Base-by-base conservation (phyloP, 1,284 basidiomycete species). In the Irpex lacteus region DNA sequence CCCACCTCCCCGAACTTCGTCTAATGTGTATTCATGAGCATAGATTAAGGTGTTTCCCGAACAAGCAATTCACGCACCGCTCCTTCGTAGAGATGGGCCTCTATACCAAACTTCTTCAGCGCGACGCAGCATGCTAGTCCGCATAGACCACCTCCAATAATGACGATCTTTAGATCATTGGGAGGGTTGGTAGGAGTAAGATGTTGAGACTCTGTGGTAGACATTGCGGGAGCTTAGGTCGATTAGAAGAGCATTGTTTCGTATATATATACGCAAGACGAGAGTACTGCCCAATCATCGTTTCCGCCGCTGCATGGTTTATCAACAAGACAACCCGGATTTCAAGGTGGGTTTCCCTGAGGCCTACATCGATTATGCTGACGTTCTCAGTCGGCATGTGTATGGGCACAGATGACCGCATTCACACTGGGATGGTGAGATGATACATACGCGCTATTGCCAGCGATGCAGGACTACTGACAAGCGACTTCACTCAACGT, bases 1-100 rank as follows among this genome's bases (percentile, higher is more conserved):
- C 84, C 84, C 54, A 85, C 75, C 70, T 84, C 81, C 26, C 75
- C 76, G 65, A 83, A 82, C 63, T 75, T 74, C 13, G 77, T 64
- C 80, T 81, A 47, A n/a, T 19, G 57, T 21, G 6, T 11, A 9
- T 21, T 19, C 13, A 6, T 5, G 21, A 54, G 56, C 34, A 19
- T 37, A 34, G 32, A 34, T 34, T 34, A 34, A 34, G 6, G 32
- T 34, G 32, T 0, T 34, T 1, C 32, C 0, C 32, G 0, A 6
- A 34, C 32, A 34, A 34, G 32, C 32, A 34, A 34, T 34, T 1
- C 32, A 65, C 68, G 13, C 54, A 69, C 69, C 19, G 66, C 63
- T n/a, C 67, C 68, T 60, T 70, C 70, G 37, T 67, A 71, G 36
- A 71, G 47, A 19, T 70, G 61, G 13, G 68, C 65, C 9, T 63